A percentile compares a stretch with the other conserved stretches of the same genome.
These are phyloP conservation scores for Coprinellus micaceus DNA, from an alignment of 768 basidiomycete genomes.

Conservation along the genomic window DNA sequence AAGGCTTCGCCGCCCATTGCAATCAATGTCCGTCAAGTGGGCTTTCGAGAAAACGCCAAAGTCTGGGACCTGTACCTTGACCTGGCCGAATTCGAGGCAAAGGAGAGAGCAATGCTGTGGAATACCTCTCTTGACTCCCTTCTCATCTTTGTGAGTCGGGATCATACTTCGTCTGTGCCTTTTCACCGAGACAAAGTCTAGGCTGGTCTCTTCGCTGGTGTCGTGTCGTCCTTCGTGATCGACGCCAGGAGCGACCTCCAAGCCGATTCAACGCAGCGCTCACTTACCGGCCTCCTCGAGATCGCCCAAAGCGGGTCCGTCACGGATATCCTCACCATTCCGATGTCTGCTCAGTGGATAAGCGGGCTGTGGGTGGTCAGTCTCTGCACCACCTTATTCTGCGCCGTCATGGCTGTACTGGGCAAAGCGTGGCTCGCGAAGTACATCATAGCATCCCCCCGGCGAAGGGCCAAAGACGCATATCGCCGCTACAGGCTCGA, in stretches of 20 bases:
- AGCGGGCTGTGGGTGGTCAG: constrained; percentile 25
- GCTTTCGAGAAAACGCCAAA: background rate
- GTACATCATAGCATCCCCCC: constrained; percentile 14
- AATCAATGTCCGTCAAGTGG: too few species aligned
- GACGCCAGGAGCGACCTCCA: constrained; percentile 16
- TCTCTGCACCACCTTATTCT: constrained; percentile 19
- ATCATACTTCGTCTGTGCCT: too few species aligned
- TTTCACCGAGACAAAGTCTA: background rate
- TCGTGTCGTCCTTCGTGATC: constrained; percentile 18
- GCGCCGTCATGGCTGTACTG: constrained; percentile 24
- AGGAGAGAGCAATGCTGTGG: background rate
- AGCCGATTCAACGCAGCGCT: constrained; percentile 13
- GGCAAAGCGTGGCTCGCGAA: constrained; percentile 20
- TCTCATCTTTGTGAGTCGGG: background rate
- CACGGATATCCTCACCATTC: constrained; percentile 6
- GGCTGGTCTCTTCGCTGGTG: constrained; percentile 21
- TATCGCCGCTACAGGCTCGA: constrained; percentile 15
- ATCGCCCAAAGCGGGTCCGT: background rate
- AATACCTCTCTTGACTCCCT: background rate
- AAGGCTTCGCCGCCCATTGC: too few species aligned
- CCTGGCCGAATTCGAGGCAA: background rate
- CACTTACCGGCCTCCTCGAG: constrained; percentile 6
- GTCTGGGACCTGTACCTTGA: background rate
- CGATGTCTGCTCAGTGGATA: constrained; percentile 14
- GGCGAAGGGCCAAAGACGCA: constrained; percentile 15